A percentile compares a stretch with the other conserved stretches of the same genome.
phyloP scores from a whole-genome alignment of 2,329 filamentous ascomycete genomes.

The Diaporthe sp. region DNA sequence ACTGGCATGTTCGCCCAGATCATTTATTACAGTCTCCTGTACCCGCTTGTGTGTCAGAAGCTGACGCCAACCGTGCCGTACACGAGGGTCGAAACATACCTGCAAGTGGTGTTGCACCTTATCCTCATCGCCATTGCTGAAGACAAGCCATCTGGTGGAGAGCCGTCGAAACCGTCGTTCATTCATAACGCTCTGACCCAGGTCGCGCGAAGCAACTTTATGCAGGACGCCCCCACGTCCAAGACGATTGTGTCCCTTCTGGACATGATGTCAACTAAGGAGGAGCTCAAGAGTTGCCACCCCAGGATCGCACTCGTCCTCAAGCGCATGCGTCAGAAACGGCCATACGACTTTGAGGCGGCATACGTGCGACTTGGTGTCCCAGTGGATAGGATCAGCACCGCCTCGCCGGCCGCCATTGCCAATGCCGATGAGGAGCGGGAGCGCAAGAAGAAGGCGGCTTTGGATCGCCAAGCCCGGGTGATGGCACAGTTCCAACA shows the following conservation, averaged over 20 bases:
- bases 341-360: slow-evolving; percentile 76
- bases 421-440: slow-evolving; percentile 76
- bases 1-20: slow-evolving; percentile 90
- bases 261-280: slow-evolving; percentile 70
- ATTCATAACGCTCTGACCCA: slow-evolving; percentile 76
- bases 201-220: slow-evolving; percentile 69
- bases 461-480: slow-evolving; percentile 86
- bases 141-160: slow-evolving; percentile 72
- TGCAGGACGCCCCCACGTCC: slow-evolving; percentile 63
- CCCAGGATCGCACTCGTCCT: slow-evolving; percentile 87
- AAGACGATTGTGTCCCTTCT: slow-evolving; percentile 74
- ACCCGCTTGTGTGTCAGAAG: slow-evolving; percentile 76
- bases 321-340: slow-evolving; percentile 85
- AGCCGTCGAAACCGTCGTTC: slow-evolving; percentile 71
- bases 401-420: slow-evolving; percentile 79
- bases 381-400: slow-evolving; percentile 82
- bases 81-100: slow-evolving; percentile 88
- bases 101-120: slow-evolving; percentile 91
- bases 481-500: slow-evolving; percentile 99
- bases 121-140: slow-evolving; percentile 87
- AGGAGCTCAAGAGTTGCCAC: slow-evolving; percentile 84
- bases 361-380: slow-evolving; percentile 74
- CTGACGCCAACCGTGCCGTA: slow-evolving; percentile 79
- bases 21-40: slow-evolving; percentile 88
- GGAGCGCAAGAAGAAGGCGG: slow-evolving; percentile 89